phyloP scores from a whole-genome alignment of 2,329 filamentous ascomycete genomes.

The Diaporthe citrichinensis region DNA sequence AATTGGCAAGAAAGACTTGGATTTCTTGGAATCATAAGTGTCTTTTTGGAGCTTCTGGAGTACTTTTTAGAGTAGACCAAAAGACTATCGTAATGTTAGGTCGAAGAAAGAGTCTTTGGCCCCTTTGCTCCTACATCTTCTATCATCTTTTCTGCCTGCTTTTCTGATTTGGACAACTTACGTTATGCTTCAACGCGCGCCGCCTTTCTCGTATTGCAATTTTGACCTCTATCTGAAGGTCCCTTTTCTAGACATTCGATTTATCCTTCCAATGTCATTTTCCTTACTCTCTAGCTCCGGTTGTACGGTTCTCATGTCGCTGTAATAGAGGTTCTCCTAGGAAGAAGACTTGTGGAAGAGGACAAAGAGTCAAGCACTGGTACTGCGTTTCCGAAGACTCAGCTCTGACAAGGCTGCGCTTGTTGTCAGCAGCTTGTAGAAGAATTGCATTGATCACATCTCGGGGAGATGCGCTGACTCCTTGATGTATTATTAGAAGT shows the following conservation, averaged over 20 bases:
- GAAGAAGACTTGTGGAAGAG: background rate
- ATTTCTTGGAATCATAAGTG: too few relatives aligned
- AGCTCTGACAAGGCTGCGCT: background rate
- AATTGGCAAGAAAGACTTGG: background rate
- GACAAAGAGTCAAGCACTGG: background rate
- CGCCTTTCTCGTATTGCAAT: background rate
- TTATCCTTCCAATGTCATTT: background rate
- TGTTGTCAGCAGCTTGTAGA: background rate
- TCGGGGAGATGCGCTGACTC: background rate
- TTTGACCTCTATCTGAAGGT: background rate
- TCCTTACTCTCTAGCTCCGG: background rate
- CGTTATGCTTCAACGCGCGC: too few relatives aligned
- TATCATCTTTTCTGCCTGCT: background rate
- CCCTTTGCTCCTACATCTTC: background rate
- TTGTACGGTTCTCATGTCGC: background rate
- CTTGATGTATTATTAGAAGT: conserved; percentile 24
- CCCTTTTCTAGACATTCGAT: background rate
- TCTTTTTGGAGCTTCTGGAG: background rate
- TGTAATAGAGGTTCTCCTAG: background rate
- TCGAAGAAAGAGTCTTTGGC: background rate
- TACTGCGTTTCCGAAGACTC: background rate
- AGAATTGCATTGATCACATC: too few relatives aligned
- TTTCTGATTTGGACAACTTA: background rate
- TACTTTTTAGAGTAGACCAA: background rate
- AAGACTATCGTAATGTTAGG: background rate